Percentiles rank a stretch among this genome's conserved stretches.
Conservation (phyloP, 768 basidiomycete genomes). For the Suillus variegatus region DNA sequence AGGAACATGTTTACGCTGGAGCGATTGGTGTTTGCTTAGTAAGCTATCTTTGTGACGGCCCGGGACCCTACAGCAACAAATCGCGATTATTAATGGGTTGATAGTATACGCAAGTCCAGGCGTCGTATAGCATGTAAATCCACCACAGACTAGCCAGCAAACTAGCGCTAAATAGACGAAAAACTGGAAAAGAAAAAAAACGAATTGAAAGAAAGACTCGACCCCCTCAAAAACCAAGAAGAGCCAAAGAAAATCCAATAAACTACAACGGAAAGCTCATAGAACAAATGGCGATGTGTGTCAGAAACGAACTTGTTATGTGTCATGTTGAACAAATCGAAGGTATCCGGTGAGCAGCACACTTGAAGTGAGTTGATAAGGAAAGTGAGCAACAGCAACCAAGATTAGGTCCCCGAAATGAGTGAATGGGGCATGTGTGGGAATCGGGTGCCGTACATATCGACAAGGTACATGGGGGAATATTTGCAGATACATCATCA, state of each 20-base stretch:
- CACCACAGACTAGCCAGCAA: slow-evolving; percentile 4
- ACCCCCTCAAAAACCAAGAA: neutral
- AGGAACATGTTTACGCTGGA: neutral
- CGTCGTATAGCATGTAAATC: slow-evolving; percentile 5
- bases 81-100: slow-evolving; percentile 1
- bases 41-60: neutral
- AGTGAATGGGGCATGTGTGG: neutral
- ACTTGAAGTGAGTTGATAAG: slow-evolving; percentile 1
- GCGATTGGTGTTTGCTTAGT: neutral
- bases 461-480: slow-evolving; percentile 3
- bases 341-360: slow-evolving; percentile 1
- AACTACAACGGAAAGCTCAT: neutral
- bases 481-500: slow-evolving; percentile 3
- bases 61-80: neutral
- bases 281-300: neutral
- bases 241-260: slow-evolving; percentile 1
- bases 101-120: slow-evolving; percentile 4
- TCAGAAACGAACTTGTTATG: neutral
- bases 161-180: slow-evolving; percentile 1
- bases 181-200: neutral
- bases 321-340: neutral
- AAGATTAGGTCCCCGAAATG: slow-evolving; percentile 2
- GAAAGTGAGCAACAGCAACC: neutral
- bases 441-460: slow-evolving; percentile 1
- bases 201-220: neutral